Percentiles rank a stretch among this genome's conserved stretches.
phyloP scores from a whole-genome alignment of 1,139 yeast genomes.

The Kodamaea anthophila region DNA sequence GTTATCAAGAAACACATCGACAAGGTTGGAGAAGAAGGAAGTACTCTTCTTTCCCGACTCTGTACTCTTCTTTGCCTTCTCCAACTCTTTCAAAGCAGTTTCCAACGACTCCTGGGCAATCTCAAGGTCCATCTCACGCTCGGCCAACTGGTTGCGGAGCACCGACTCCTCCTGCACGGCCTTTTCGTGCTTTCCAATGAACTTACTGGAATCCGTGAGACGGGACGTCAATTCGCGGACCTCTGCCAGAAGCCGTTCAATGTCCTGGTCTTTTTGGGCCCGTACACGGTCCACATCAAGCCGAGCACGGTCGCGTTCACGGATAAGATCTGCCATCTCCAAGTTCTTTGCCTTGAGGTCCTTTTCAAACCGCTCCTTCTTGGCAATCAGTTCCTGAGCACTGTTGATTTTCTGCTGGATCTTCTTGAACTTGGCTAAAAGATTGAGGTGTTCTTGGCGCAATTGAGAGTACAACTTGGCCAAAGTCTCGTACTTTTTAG shows the following conservation, averaged over 20 bases:
- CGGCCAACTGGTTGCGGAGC: constrained; percentile 32
- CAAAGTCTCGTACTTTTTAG: constrained; percentile 79
- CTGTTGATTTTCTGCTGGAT: constrained; percentile 86
- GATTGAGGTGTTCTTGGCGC: constrained; percentile 83
- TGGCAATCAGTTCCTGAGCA: constrained; percentile 87
- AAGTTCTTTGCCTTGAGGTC: constrained; percentile 81
- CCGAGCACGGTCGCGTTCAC: constrained; percentile 87
- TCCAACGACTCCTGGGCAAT: constrained; percentile 78
- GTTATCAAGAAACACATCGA: constrained; percentile 68
- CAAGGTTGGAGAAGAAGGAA: constrained; percentile 49
- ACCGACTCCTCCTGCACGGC: constrained; percentile 26
- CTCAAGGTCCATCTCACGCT: constrained; percentile 74
- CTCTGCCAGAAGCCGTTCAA: constrained; percentile 62
- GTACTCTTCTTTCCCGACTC: no score
- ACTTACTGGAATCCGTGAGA: constrained; percentile 57
- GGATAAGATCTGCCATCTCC: constrained; percentile 81
- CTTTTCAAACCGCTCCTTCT: constrained; percentile 76
- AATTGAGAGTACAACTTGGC: constrained; percentile 88
- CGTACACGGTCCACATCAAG: constrained; percentile 70
- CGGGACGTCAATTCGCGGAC: constrained; percentile 57
- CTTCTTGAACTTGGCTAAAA: constrained; percentile 74
- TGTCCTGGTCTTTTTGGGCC: constrained; percentile 61
- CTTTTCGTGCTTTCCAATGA: constrained; percentile 55
- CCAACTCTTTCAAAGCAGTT: constrained; percentile 57
- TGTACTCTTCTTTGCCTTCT: constrained; percentile 52